Conservation (phyloP, 495 filamentous ascomycete species). For the Penicillium nucicola region DNA sequence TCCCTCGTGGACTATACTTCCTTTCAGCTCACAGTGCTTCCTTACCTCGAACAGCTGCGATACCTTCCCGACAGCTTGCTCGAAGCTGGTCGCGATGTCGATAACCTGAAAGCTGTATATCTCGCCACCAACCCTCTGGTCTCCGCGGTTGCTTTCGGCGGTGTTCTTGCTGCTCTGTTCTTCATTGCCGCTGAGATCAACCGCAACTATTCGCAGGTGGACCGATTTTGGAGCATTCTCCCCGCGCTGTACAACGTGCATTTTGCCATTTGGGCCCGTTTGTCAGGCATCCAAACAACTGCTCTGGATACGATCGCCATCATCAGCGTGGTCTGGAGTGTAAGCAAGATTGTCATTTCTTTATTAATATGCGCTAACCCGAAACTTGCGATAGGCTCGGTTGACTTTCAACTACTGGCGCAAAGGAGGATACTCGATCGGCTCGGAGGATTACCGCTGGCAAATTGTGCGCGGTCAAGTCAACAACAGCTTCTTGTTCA, state of each 20-base stretch:
- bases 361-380: slow-evolving; percentile 3
- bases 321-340: slow-evolving; percentile 76
- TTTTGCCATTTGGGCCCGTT: slow-evolving; percentile 73
- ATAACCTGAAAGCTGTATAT: slow-evolving; percentile 65
- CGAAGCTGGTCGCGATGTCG: slow-evolving; percentile 51
- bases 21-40: slow-evolving; percentile 64
- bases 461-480: slow-evolving; percentile 49
- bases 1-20: slow-evolving; percentile 68
- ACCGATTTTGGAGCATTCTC: slow-evolving; percentile 85
- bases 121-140: slow-evolving; percentile 84
- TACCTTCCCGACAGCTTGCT: slow-evolving; percentile 62
- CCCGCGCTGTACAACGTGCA: slow-evolving; percentile 89
- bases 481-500: slow-evolving; percentile 59
- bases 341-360: slow-evolving; percentile 40
- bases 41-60: slow-evolving; percentile 79
- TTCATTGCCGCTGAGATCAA: slow-evolving; percentile 77
- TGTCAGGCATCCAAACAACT: slow-evolving; percentile 67
- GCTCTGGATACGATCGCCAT: slow-evolving; percentile 70
- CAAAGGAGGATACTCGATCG: slow-evolving; percentile 84
- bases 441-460: slow-evolving; percentile 96
- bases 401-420: slow-evolving; percentile 98
- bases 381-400: slow-evolving; percentile 48
- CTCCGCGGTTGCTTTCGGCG: slow-evolving; percentile 66
- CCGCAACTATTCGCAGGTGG: slow-evolving; percentile 91
- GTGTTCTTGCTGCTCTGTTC: slow-evolving; percentile 65